phyloP scores from a whole-genome alignment of 768 basidiomycete genomes.

The Serendipita sp. region DNA sequence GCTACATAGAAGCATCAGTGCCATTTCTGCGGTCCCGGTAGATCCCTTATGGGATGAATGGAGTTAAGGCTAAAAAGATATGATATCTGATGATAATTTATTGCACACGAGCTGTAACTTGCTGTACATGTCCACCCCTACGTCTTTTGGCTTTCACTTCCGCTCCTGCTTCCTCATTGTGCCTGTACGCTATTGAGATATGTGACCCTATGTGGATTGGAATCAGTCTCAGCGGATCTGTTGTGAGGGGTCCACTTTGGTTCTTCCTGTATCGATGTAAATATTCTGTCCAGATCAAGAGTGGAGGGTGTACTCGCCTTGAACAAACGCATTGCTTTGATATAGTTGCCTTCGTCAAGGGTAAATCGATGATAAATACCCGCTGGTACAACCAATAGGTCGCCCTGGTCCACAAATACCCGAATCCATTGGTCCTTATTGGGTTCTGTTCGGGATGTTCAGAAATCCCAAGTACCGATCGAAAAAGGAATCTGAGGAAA shows the following conservation, averaged over 20 bases:
- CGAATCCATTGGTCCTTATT: slow-evolving; percentile 67
- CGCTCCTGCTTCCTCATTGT: neutral
- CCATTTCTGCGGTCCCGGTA: neutral
- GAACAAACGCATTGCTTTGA: slow-evolving; percentile 72
- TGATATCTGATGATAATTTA: neutral
- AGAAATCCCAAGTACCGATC: neutral
- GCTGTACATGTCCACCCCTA: neutral
- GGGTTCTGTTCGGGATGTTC: slow-evolving; percentile 29
- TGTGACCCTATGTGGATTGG: slow-evolving; percentile 40
- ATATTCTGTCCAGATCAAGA: neutral
- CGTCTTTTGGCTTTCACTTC: neutral
- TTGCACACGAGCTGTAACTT: neutral
- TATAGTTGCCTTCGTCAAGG: slow-evolving; percentile 53
- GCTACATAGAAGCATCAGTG: neutral
- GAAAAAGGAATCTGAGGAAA: neutral
- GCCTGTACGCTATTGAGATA: slow-evolving; percentile 31
- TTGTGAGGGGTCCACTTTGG: slow-evolving; percentile 80
- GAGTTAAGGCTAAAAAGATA: neutral
- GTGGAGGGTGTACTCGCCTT: slow-evolving; percentile 30
- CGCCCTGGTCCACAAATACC: slow-evolving; percentile 55
- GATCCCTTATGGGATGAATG: neutral
- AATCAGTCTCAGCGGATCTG: slow-evolving; percentile 42
- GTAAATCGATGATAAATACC: slow-evolving; percentile 95
- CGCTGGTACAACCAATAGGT: slow-evolving; percentile 72
- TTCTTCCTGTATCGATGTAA: slow-evolving; percentile 42